Evolutionary conservation across 2,329 filamentous ascomycete species (phyloP).

Genomic region (Talaromyces sp.): DNA sequence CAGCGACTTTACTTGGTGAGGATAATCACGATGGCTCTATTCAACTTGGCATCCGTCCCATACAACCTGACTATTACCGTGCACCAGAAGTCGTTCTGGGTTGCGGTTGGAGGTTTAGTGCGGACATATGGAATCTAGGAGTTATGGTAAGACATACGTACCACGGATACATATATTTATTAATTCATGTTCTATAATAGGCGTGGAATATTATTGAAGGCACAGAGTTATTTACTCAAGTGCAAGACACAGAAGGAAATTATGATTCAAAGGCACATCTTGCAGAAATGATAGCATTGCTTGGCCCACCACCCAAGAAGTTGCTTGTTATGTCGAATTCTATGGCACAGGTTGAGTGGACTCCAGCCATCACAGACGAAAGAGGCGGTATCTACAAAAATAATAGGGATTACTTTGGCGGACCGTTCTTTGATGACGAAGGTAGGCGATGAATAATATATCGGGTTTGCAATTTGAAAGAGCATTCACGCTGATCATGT

Average conservation of each 20-base stretch:
- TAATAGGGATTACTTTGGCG: slow-evolving; percentile 14
- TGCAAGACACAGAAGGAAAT: slow-evolving; percentile 12
- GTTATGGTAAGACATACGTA: slow-evolving; percentile 14
- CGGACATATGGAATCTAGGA: slow-evolving; percentile 28
- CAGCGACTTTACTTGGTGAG: slow-evolving; percentile 28
- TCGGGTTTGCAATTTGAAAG: neutral
- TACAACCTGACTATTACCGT: slow-evolving; percentile 23
- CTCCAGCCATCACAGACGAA: slow-evolving; percentile 21
- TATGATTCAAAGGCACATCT: slow-evolving; percentile 14
- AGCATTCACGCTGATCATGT: neutral
- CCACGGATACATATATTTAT: neutral
- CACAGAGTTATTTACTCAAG: slow-evolving; percentile 18
- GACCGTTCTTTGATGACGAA: slow-evolving; percentile 7
- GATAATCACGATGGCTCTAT: slow-evolving; percentile 18
- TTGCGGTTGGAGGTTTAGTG: slow-evolving; percentile 21
- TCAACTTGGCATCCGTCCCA: slow-evolving; percentile 26
- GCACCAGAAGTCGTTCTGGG: slow-evolving; percentile 24
- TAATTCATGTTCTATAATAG: neutral
- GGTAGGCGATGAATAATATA: neutral
- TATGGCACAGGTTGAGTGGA: slow-evolving; percentile 39
- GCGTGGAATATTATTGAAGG: slow-evolving; percentile 17
- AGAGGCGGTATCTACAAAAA: slow-evolving; percentile 4
- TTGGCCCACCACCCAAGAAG: slow-evolving; percentile 13
- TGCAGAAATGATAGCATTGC: slow-evolving; percentile 16
- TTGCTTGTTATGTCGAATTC: slow-evolving; percentile 17